Conservation (phyloP, 805 yeast genomes). For the Lachancea nothofagi region DNA sequence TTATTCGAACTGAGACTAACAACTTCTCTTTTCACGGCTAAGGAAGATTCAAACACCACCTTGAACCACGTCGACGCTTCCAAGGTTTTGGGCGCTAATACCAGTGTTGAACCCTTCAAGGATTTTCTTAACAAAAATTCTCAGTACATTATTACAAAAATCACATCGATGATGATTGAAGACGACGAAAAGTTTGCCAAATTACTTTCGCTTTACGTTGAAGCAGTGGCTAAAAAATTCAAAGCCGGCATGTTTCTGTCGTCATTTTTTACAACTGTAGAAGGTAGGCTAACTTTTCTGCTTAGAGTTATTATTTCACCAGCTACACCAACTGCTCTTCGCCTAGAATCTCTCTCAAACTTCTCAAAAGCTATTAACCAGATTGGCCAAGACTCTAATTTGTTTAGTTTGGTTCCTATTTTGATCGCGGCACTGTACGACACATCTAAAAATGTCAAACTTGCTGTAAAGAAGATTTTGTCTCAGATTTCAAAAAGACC, state of each 20-base stretch:
- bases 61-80: slow-evolving; percentile 29
- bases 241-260: slow-evolving; percentile 32
- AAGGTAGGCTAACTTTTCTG: slow-evolving; percentile 51
- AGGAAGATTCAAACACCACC: slow-evolving; percentile 17
- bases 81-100: slow-evolving; percentile 23
- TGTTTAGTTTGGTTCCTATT: slow-evolving; percentile 55
- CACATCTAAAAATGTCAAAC: slow-evolving; percentile 46
- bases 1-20: slow-evolving; percentile 61
- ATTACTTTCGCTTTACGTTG: slow-evolving; percentile 40
- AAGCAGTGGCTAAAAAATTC: slow-evolving; percentile 37
- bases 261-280: slow-evolving; percentile 36
- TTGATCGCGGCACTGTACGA: slow-evolving; percentile 51
- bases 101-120: slow-evolving; percentile 24
- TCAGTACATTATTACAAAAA: slow-evolving; percentile 24
- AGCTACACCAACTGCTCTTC: slow-evolving; percentile 51
- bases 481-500: slow-evolving; percentile 36
- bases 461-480: slow-evolving; percentile 37
- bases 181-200: slow-evolving; percentile 37
- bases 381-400: slow-evolving; percentile 36
- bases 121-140: slow-evolving; percentile 30
- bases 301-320: slow-evolving; percentile 52
- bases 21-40: slow-evolving; percentile 44
- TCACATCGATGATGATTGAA: slow-evolving; percentile 32
- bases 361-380: slow-evolving; percentile 34
- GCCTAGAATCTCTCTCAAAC: slow-evolving; percentile 44